These are phyloP conservation scores for Fusarium sororula DNA, from an alignment of 2,329 filamentous ascomycete species.

Conservation along the genomic window DNA sequence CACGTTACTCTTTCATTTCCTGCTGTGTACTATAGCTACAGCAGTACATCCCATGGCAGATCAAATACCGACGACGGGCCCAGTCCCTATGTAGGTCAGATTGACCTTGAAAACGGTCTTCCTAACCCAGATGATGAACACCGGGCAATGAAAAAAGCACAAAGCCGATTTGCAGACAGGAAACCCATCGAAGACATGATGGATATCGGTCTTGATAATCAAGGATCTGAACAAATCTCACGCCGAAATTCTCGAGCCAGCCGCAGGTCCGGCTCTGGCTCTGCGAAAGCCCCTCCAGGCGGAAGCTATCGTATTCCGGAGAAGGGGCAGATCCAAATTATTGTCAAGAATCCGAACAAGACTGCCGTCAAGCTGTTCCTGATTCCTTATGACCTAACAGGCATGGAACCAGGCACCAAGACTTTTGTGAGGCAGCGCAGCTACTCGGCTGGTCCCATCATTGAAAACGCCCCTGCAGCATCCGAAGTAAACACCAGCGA, in stretches of 20 bases:
- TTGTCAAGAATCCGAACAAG: conserved; percentile 98
- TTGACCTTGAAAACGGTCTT: conserved; percentile 88
- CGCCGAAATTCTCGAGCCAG: conserved; percentile 55
- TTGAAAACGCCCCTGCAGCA: conserved; percentile 67
- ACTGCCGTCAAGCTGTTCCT: conserved; percentile 97
- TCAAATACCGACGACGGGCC: conserved; percentile 82
- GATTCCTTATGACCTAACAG: conserved; percentile 88
- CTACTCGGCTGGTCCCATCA: conserved; percentile 86
- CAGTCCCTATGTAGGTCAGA: conserved; percentile 93
- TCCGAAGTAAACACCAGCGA: conserved; percentile 48
- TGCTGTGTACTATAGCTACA: conserved; percentile 96
- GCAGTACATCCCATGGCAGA: conserved; percentile 69
- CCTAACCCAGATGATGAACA: conserved; percentile 60
- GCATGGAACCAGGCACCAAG: conserved; percentile 94
- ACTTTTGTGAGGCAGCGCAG: conserved; percentile 95
- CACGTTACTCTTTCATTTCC: conserved; percentile 93
- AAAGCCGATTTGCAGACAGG: conserved; percentile 54
- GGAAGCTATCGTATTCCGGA: conserved; percentile 95
- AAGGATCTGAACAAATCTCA: conserved; percentile 16
- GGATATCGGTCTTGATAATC: conserved; percentile 31
- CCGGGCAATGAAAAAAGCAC: conserved; percentile 59
- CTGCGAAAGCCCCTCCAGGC: conserved; percentile 72
- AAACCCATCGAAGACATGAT: conserved; percentile 42
- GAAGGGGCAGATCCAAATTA: conserved; percentile 92
- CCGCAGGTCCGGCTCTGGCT: conserved; percentile 63